Evolutionary conservation across 208 protist species (phyloP), one percentile per base, ranked within the genome.

Genomic region (Paratrypanosoma confusum): DNA sequence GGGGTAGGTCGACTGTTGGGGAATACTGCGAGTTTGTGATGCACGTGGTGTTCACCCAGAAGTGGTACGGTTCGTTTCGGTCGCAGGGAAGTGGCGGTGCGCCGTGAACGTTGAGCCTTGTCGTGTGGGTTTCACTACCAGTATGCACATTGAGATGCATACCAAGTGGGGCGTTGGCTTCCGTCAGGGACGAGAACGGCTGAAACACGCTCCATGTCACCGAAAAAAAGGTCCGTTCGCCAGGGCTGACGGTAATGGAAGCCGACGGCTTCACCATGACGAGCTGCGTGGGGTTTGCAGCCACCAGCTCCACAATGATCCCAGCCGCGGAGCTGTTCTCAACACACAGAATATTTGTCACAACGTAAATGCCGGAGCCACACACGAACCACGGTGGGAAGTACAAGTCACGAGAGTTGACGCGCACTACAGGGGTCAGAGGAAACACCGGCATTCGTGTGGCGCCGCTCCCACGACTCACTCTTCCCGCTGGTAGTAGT

Each of bases 331-430:
- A 62, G 13, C 16, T 43, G 41, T 57, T 82, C 48, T 75, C 66
- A 27, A 82, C 49, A 33, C 52, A 73, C 28, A 87, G 20, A 20
- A 82, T 63, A 37, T 87, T 87, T 3, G 66, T 72, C 18, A 87
- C 63, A 17, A 82, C 45, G 48, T 68, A 87, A n/a, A 47, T 48
- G 11, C 70, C 70, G 16, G 39, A 54, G n/a, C 55, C 55, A 10
- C 37, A 49, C 24, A 80, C 48, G 39, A 87, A 70, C 21, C 25
- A 57, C 3, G 53, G 46, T 2, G 70, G 72, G 39, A 69, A 87
- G 58, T 75, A 81, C 23, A 79, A 54, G 8, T 57, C 39, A n/a
- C n/a, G 40, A 28, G 13, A 23, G 27, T 17, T 36, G 20, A 11
- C 8, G 21, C 5, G 14, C n/a, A 31, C 17, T 18, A 25, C 23